Conservation (phyloP, 2,329 filamentous ascomycete species). For the Geosmithia morbida region DNA sequence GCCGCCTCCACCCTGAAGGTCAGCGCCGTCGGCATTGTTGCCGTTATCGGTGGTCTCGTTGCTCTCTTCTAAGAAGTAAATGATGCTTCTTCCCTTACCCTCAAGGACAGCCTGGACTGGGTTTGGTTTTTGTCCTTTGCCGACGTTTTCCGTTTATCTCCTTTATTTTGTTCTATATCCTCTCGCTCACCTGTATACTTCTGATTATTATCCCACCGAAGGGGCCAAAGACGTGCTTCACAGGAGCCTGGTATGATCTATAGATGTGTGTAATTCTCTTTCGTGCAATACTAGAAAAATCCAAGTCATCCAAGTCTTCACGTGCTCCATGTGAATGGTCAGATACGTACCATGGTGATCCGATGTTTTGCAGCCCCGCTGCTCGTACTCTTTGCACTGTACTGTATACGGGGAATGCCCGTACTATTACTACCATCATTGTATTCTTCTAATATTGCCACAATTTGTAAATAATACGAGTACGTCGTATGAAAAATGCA, state of each 20-base stretch:
- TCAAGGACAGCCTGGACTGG: not conserved
- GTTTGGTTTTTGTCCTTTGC: not conserved
- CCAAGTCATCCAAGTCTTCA: not conserved
- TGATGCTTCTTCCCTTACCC: not conserved
- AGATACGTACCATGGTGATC: not conserved
- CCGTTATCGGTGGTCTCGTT: not conserved
- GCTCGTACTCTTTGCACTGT: no score
- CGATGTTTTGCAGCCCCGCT: no score
- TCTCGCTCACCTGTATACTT: not conserved
- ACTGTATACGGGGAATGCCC: no score
- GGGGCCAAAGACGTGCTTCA: not conserved
- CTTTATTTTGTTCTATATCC: not conserved
- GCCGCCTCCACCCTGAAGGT: conserved; percentile 1
- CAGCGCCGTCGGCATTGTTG: conserved; percentile 1
- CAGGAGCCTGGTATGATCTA: not conserved
- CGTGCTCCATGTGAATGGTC: not conserved
- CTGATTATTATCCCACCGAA: not conserved
- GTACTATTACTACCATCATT: no score
- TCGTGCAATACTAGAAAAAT: not conserved
- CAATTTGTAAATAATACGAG: no score
- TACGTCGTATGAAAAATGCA: no score
- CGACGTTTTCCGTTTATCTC: not conserved
- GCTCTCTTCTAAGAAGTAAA: conserved; percentile 2
- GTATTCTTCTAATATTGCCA: no score
- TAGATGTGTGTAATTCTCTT: not conserved